These are phyloP conservation scores for Suillus brevipes DNA, from an alignment of 768 basidiomycete genomes.

Conservation along the genomic window DNA sequence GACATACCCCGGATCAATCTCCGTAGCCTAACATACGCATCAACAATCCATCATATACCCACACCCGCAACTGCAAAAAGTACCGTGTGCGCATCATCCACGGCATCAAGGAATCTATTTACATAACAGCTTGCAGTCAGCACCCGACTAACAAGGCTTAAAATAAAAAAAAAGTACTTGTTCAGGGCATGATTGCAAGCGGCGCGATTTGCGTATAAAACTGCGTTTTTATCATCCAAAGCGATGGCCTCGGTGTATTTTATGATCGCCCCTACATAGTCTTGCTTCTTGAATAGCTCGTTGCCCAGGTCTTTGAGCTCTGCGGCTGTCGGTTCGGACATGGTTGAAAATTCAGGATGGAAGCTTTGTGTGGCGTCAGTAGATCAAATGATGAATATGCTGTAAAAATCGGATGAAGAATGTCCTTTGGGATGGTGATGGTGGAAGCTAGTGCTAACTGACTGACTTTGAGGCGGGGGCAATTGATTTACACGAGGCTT, in stretches of 20 bases:
- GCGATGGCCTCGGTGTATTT: constrained; percentile 46
- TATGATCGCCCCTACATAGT: constrained; percentile 35
- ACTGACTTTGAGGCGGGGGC: neutral
- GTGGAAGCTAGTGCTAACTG: neutral
- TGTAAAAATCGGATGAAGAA: neutral
- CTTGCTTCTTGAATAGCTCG: constrained; percentile 33
- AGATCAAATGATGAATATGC: neutral
- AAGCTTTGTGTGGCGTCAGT: neutral
- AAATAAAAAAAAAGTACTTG: constrained; percentile 29
- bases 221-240: constrained; percentile 37
- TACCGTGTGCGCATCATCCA: constrained; percentile 7
- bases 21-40: constrained; percentile 31
- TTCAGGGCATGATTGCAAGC: constrained; percentile 40
- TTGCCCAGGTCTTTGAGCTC: constrained; percentile 45
- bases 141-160: too few relatives aligned
- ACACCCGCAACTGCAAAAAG: too few relatives aligned
- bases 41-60: neutral
- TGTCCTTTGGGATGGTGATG: neutral
- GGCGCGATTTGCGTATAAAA: constrained; percentile 47
- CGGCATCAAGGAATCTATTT: constrained; percentile 10
- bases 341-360: neutral
- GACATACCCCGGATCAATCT: constrained; percentile 40
- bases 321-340: constrained; percentile 6
- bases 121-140: neutral
- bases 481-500: neutral